Base-by-base conservation (phyloP, 2,329 filamentous ascomycete genomes). In the Onygenales sp. region DNA sequence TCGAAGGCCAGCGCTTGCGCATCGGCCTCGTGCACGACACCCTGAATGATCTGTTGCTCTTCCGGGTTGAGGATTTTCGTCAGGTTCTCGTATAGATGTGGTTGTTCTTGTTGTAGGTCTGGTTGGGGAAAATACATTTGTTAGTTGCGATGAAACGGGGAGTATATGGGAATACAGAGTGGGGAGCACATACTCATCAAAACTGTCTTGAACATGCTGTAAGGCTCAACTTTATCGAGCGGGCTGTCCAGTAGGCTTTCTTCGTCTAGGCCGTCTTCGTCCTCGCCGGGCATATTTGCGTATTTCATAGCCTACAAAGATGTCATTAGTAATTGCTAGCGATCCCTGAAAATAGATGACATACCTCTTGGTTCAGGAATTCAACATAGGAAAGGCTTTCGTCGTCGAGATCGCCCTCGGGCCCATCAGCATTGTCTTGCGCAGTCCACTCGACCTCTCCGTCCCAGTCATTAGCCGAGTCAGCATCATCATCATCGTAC, bases 311-410 rank as follows among this genome's bases (percentile, higher is more conserved):
- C 89, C 84, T 88, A 33, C 39, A 59, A 4, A 53, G 42, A 36
- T 45, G 51, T 11, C 8, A 47, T 64, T 52, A 61, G 56, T 57
- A 49, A 40, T 48, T 45, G 51, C 10, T 6, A 34, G 14, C 9
- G 3, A 4, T 39, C 6, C 13, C 36, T 34, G 34, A 36, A 9
- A 40, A 48, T 56, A 45, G 58, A 52, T 32, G 31, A 64, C 77
- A 67, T 66, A 85, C 86, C 77, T 97, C 92, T 67, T 94, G 87
- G 62, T 92, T 94, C 32, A 98, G 74, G 75, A 98, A 98, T 61
- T 97, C 91, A 46, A 98, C 81, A 68, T 98, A 98, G 5, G 92
- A 89, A 27, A 87, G 86, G 68, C 88, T 93, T 72, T 97, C 92
- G 63, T 96, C 92, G 65, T 90, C 87, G 62, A 84, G 79, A 57